phyloP scores from a whole-genome alignment of 208 protist species.

The Herpetomonas samuelpessoai region DNA sequence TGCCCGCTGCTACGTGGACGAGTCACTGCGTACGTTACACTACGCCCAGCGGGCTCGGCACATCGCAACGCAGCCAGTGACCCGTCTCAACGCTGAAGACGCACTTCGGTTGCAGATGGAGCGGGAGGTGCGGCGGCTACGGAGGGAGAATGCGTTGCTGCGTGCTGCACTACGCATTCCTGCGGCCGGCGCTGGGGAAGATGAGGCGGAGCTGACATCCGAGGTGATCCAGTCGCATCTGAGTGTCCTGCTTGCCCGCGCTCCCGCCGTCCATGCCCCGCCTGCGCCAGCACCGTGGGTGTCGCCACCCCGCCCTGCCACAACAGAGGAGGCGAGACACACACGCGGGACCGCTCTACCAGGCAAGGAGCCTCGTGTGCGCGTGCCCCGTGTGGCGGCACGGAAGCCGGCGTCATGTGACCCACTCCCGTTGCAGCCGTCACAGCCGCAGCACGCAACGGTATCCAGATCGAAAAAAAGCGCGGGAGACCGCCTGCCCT shows the following conservation, averaged over 20 bases:
- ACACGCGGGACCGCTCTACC: no score
- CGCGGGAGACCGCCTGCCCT: no score
- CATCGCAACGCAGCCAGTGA: slow-evolving; percentile 45
- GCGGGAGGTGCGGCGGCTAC: slow-evolving; percentile 26
- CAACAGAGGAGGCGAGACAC: no score
- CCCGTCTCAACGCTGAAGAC: slow-evolving; percentile 63
- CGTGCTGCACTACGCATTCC: slow-evolving; percentile 35
- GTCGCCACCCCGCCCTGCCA: no score
- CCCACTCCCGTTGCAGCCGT: no score
- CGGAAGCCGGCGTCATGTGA: no score
- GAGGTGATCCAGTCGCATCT: slow-evolving; percentile 4
- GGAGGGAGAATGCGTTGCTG: slow-evolving; percentile 53
- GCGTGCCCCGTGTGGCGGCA: no score
- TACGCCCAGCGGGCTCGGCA: slow-evolving; percentile 73
- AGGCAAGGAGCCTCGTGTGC: no score
- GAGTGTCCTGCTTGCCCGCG: slow-evolving; percentile 2
- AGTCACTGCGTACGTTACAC: slow-evolving; percentile 78
- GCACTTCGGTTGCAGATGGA: slow-evolving; percentile 53
- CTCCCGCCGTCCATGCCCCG: no score
- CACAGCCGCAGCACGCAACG: no score
- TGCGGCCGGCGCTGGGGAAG: not conserved
- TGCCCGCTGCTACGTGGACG: slow-evolving; percentile 55
- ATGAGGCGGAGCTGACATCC: slow-evolving; percentile 12
- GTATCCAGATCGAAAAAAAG: no score
- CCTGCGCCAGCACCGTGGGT: no score